Conservation (phyloP, 2,329 filamentous ascomycete genomes). For the Epichloe baconii region DNA sequence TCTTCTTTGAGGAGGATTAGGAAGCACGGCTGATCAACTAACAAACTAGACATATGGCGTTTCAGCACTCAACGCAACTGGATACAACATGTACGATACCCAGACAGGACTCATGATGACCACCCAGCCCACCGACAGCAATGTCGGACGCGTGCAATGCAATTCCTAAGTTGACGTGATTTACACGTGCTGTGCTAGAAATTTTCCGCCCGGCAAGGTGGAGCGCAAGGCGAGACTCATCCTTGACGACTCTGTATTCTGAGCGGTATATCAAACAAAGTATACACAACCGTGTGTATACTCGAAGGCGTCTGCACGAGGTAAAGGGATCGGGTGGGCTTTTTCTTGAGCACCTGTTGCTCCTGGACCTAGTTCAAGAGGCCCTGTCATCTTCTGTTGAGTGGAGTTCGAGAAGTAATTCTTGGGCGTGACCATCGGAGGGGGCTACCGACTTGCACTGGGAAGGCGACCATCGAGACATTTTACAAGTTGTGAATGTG, state of each 20-base stretch:
- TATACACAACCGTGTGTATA: not conserved
- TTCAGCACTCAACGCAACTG: not conserved
- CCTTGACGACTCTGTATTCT: conserved; percentile 66
- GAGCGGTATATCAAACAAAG: conserved; percentile 48
- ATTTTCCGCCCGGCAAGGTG: conserved; percentile 55
- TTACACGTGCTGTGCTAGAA: not conserved
- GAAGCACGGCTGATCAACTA: conserved; percentile 3
- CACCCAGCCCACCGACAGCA: not conserved
- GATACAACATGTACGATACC: conserved; percentile 8
- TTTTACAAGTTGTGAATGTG: conserved; percentile 7
- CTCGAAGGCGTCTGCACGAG: conserved; percentile 11
- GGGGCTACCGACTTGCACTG: conserved; percentile 17
- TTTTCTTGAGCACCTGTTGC: conserved; percentile 31
- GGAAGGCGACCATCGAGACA: conserved; percentile 31
- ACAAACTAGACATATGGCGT: conserved; percentile 13
- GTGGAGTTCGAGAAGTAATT: not conserved
- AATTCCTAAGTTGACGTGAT: not conserved
- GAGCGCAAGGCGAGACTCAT: conserved; percentile 64
- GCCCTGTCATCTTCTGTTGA: conserved; percentile 2
- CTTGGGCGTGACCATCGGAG: conserved; percentile 8
- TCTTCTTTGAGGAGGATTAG: conserved; percentile 35
- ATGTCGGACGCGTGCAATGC: not conserved
- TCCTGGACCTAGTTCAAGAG: conserved; percentile 16
- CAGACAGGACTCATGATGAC: not conserved
- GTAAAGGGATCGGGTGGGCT: conserved; percentile 22